Base-by-base conservation (phyloP, 2,329 filamentous ascomycete genomes). In the Sclerotinia trifoliorum region DNA sequence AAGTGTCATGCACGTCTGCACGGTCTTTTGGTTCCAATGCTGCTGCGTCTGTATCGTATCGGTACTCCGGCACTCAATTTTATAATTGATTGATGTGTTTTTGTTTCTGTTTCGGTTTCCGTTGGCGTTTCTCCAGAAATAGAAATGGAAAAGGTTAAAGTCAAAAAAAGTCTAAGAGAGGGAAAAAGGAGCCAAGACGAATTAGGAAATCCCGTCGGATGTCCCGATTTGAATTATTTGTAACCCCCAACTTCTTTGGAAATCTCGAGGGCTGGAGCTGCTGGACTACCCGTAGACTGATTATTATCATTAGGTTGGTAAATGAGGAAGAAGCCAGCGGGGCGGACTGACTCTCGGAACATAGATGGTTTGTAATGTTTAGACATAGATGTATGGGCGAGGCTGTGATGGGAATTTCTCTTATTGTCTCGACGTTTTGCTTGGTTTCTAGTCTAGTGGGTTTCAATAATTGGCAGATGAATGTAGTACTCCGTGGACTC, bases 321-420 rank as follows among this genome's bases (percentile, higher is more conserved):
- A 49, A 62, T 62, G 29, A 32, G n/a, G 35, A 49, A 49, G 29
- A 49, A 49, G 44, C 21, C 10, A 24, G 58, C 58, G 58, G 58
- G 46, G 44, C 46, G 44, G 44, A 51, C 32, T 62, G 58, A 48
- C 39, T 60, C 56, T 60, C 56, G 39, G 39, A 44, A 24, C 19
- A 29, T 21, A 39, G 46, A 51, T 51, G 60, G 60, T 51, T 62
- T 62, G 15, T 62, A 51, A 65, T 58, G 63, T 65, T 58, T 58
- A 35, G 55, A 66, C 54, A 48, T 68, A 29, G 66, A 56, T 58
- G 44, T 44, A 65, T 57, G 66, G 54, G 42, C 66, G 61, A 68
- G 66, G 66, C 66, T 68, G 51, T 54, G 52, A 26, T 68, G 19
- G 52, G 65, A 57, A 35, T 35, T 24, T 26, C 42, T 39, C 21